A percentile compares a stretch with the other conserved stretches of the same genome.
These are phyloP conservation scores for Strigomonas galati DNA, from an alignment of 208 protist genomes.

Conservation along the genomic window DNA sequence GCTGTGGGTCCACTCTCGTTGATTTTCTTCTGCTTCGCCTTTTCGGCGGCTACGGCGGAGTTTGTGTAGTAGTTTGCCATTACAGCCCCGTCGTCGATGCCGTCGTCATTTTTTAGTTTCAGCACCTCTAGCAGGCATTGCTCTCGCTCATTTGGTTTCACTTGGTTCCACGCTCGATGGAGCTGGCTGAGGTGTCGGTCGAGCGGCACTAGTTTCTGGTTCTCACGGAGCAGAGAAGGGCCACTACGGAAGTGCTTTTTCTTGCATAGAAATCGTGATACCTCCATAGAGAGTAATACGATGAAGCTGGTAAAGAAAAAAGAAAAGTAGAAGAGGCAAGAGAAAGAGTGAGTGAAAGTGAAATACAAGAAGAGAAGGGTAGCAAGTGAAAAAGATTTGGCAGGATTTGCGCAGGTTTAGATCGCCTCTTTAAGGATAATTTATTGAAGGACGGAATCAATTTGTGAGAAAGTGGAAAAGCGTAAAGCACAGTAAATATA, in stretches of 20 bases:
- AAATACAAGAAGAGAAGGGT: no score
- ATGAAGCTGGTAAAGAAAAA: constrained; percentile 14
- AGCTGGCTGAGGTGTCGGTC: neutral
- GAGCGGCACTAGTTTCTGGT: neutral
- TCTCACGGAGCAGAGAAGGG: constrained; percentile 1
- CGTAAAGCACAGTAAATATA: no score
- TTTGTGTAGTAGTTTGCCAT: neutral
- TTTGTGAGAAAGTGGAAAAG: no score
- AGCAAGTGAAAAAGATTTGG: no score
- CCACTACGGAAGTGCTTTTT: constrained; percentile 2
- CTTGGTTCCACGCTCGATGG: neutral
- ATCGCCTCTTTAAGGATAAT: no score
- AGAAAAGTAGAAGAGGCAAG: constrained; percentile 12
- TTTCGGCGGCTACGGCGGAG: neutral
- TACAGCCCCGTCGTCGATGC: no score
- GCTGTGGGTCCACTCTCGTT: neutral
- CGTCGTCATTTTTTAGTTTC: neutral
- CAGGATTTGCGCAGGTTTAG: no score
- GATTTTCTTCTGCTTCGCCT: neutral
- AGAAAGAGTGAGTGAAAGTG: neutral
- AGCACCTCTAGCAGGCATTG: neutral
- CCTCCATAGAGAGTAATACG: constrained; percentile 4
- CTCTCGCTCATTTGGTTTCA: neutral
- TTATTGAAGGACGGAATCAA: no score
- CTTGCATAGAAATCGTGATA: neutral